These are phyloP conservation scores for Saccharomycopsis olivae DNA, from an alignment of 805 yeast species.

Conservation along the genomic window DNA sequence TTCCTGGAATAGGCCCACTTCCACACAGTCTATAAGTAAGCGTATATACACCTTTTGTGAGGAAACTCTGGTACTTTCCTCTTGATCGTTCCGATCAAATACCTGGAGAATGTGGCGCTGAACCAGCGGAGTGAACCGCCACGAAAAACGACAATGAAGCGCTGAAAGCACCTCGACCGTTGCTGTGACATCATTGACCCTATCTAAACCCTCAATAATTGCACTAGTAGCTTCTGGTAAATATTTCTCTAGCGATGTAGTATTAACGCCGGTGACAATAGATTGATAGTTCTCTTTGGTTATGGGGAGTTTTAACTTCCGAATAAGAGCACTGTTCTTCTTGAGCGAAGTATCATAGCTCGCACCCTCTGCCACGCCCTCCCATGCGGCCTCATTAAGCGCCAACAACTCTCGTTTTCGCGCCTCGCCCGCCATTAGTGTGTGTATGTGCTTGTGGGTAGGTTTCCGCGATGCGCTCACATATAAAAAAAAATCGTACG, in stretches of 20 bases:
- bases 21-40: conserved; percentile 45
- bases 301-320: conserved; percentile 50
- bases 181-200: conserved; percentile 48
- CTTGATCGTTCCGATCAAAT: conserved; percentile 25
- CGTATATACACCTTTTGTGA: conserved; percentile 39
- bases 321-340: conserved; percentile 72
- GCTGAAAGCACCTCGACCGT: conserved; percentile 59
- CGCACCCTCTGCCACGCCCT: too few species aligned
- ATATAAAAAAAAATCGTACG: too few species aligned
- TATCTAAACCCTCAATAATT: conserved; percentile 49
- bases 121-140: conserved; percentile 38
- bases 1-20: conserved; percentile 44
- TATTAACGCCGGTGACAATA: conserved; percentile 49
- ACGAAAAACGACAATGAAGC: conserved; percentile 64
- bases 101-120: conserved; percentile 24
- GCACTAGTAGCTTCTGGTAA: conserved; percentile 58
- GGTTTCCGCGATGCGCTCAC: too few species aligned
- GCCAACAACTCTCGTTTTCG: too few species aligned
- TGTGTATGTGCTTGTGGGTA: too few species aligned
- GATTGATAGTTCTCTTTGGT: conserved; percentile 34
- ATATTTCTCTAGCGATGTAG: conserved; percentile 63
- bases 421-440: too few species aligned
- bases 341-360: conserved; percentile 79
- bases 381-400: too few species aligned
- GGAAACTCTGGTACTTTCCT: conserved; percentile 29